Conservation (phyloP, 345 rosid genomes). For the Lumnitzera littorea region DNA sequence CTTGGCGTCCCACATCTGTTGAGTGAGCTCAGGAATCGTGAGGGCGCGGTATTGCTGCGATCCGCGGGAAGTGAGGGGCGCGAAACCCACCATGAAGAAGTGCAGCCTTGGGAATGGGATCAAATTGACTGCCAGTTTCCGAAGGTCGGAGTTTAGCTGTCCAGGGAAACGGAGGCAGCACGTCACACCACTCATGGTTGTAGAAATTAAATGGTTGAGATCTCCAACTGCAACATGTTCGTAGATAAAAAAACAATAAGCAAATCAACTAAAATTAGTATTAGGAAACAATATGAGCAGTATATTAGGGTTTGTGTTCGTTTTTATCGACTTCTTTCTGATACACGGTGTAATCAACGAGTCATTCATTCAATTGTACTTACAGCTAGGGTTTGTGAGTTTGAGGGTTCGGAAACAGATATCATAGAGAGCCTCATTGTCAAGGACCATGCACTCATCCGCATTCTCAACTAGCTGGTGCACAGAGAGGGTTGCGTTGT, state of each 20-base stretch:
- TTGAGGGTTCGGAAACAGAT: constrained; percentile 60
- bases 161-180: constrained; percentile 89
- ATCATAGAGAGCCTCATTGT: constrained; percentile 56
- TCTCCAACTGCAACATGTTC: constrained; percentile 54
- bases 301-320: neutral
- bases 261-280: neutral
- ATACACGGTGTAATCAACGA: no score
- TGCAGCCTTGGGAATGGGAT: constrained; percentile 79
- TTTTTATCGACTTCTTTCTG: no score
- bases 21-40: constrained; percentile 78
- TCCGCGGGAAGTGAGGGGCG: constrained; percentile 69
- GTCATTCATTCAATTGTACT: constrained; percentile 5
- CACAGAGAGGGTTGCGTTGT: constrained; percentile 54
- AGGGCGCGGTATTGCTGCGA: constrained; percentile 79
- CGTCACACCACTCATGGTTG: constrained; percentile 82
- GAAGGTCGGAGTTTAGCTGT: constrained; percentile 77
- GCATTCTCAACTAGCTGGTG: constrained; percentile 62
- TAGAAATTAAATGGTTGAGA: constrained; percentile 73
- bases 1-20: constrained; percentile 82
- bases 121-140: constrained; percentile 68
- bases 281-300: neutral
- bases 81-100: constrained; percentile 86
- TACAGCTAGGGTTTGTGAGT: constrained; percentile 57
- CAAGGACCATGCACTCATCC: constrained; percentile 61
- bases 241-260: neutral